Percentiles rank a stretch among this genome's conserved stretches.
These are phyloP conservation scores for Nannizziopsis arthrosporioides DNA, from an alignment of 2,329 filamentous ascomycete genomes.

Conservation along the genomic window DNA sequence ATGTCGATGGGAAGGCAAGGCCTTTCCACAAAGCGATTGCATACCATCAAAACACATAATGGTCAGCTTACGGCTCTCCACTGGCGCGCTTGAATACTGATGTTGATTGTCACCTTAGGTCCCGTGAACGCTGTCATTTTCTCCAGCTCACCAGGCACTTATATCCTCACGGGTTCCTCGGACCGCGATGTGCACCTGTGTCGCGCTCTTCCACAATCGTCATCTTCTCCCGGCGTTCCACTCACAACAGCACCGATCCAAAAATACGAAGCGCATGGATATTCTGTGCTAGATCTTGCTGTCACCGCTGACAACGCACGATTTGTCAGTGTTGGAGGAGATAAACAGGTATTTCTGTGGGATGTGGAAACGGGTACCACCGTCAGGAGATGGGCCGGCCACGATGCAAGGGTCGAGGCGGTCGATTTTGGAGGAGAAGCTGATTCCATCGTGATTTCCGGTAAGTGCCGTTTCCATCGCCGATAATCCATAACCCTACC, in stretches of 20 bases:
- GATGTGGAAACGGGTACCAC: constrained; percentile 76
- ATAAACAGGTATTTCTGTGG: constrained; percentile 87
- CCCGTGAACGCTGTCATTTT: constrained; percentile 63
- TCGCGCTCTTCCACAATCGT: constrained; percentile 45
- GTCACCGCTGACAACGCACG: constrained; percentile 65
- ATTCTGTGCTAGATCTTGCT: constrained; percentile 73
- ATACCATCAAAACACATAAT: constrained; percentile 36
- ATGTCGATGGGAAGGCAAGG: constrained; percentile 22
- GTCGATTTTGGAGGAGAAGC: constrained; percentile 67
- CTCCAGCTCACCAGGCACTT: constrained; percentile 59
- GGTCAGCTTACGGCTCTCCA: constrained; percentile 20
- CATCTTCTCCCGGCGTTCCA: constrained; percentile 28
- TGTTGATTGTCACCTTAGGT: constrained; percentile 34
- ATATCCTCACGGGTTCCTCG: constrained; percentile 72
- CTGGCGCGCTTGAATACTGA: neutral
- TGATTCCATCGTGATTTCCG: constrained; percentile 60
- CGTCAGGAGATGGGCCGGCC: constrained; percentile 59
- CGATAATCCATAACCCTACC: neutral
- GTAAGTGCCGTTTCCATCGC: constrained; percentile 26
- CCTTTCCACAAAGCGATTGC: constrained; percentile 32
- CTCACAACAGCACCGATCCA: constrained; percentile 54
- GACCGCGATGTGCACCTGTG: constrained; percentile 80
- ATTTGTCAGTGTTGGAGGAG: constrained; percentile 80
- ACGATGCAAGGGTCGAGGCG: constrained; percentile 62
- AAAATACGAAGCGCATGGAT: constrained; percentile 79